Evolutionary conservation across 1,284 basidiomycete species (phyloP), one percentile per base, ranked within the genome.

Genomic region (Rhodotorula sp.): DNA sequence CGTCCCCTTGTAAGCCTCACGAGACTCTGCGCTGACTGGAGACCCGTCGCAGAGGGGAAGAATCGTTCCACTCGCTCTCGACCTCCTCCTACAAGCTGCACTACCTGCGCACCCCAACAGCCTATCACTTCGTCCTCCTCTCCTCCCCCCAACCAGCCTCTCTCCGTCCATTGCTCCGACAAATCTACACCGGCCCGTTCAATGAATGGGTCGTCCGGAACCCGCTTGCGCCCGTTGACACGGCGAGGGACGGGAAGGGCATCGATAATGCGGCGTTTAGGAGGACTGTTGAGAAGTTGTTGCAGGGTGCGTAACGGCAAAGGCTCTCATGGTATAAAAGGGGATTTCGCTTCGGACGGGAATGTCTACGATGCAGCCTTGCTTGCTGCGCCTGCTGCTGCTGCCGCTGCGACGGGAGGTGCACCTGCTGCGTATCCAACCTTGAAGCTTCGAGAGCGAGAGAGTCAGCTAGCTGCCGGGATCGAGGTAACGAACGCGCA

Each of bases 61-160:
- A 74, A 56, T 87, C 88, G 67, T 97, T 98, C 81, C 89, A 90
- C 54, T 89, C 88, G 76, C 98, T 95, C 82, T 86, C 88, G 70
- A 99, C 95, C 3, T 91, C 92, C 30, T 84, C 89, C 2, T 99
- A 99, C 85, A 94, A 90, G 79, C 85, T 99, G 11, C 93, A 98
- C 81, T 84, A 97, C 64, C 92, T 90, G 81, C 94, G 97, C 80
- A 94, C 95, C 4, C 79, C 89, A 2, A 92, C 94, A 13, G 90
- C 91, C 52, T 96, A 93, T 86, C 96, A 94, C 78, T 96, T 99
- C 80, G 86, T 97, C 76, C 90, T 98, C 82, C 86, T 99, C 76
- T 92, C 89, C 69, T 75, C 74, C 11, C 74, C 76, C 52, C 68
- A 59, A 55, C 52, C 48, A 22, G 62, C 63, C n/a, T 76, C 71